Conservation (phyloP, 2,329 filamentous ascomycete genomes). For the Fusarium sp. region DNA sequence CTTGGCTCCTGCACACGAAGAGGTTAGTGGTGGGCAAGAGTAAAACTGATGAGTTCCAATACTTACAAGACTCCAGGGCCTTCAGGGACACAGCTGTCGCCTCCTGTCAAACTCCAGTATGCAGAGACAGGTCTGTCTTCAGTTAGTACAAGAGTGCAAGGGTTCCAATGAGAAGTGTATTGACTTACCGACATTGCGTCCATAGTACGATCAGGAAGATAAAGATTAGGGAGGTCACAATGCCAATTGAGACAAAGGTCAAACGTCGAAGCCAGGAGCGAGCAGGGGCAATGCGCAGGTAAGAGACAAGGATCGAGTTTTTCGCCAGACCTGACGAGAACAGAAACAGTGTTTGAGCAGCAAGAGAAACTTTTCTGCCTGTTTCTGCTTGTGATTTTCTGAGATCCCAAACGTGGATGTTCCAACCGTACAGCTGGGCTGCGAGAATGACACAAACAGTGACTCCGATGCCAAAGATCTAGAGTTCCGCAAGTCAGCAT, state of each 20-base stretch:
- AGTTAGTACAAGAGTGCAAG: background rate
- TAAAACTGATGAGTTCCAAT: rapidly evolving
- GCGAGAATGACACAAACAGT: slow-evolving; percentile 53
- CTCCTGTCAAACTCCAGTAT: slow-evolving; percentile 43
- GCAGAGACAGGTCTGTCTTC: slow-evolving; percentile 32
- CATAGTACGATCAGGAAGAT: slow-evolving; percentile 53
- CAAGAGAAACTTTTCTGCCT: slow-evolving; percentile 54
- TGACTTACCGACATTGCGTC: slow-evolving; percentile 53
- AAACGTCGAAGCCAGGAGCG: slow-evolving; percentile 50
- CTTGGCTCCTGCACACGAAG: slow-evolving; percentile 44
- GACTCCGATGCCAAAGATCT: slow-evolving; percentile 52
- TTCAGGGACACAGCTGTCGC: slow-evolving; percentile 49
- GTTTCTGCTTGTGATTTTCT: slow-evolving; percentile 42
- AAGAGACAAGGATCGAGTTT: slow-evolving; percentile 55
- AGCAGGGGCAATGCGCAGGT: slow-evolving; percentile 54
- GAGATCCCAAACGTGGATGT: slow-evolving; percentile 55
- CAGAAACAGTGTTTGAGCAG: slow-evolving; percentile 55
- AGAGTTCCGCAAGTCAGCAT: slow-evolving; percentile 28
- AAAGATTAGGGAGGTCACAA: slow-evolving; percentile 48
- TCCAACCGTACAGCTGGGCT: slow-evolving; percentile 53
- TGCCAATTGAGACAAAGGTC: slow-evolving; percentile 46
- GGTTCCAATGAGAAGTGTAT: background rate
- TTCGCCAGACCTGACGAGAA: slow-evolving; percentile 55
- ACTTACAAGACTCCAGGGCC: slow-evolving; percentile 44
- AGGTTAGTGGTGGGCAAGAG: background rate